phyloP scores from a whole-genome alignment of 2,329 filamentous ascomycete species.

The Bimuria novae-zelandiae region DNA sequence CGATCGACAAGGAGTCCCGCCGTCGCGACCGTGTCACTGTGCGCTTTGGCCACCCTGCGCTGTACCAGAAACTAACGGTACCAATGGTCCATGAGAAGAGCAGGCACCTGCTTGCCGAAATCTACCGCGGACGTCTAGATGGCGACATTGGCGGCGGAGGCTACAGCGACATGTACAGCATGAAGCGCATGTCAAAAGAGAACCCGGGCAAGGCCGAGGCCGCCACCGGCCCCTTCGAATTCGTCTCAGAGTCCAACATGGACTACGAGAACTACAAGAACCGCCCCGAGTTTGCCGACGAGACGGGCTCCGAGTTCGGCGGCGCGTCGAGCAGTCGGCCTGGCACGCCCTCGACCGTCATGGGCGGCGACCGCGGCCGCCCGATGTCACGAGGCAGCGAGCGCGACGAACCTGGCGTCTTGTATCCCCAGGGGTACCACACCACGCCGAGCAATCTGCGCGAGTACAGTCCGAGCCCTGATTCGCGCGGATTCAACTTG shows the following conservation, averaged over 20 bases:
- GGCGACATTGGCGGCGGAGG: conserved; percentile 62
- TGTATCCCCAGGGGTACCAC: conserved; percentile 55
- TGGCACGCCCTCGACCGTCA: conserved; percentile 59
- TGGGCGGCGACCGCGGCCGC: conserved; percentile 29
- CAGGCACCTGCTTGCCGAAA: conserved; percentile 79
- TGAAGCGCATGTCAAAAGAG: conserved; percentile 74
- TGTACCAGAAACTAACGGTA: conserved; percentile 87
- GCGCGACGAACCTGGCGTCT: conserved; percentile 40
- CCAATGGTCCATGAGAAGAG: conserved; percentile 95
- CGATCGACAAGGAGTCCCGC: conserved; percentile 49
- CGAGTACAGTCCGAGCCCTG: conserved; percentile 49
- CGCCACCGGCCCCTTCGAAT: conserved; percentile 71
- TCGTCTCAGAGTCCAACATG: conserved; percentile 82
- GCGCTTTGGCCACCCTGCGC: conserved; percentile 86
- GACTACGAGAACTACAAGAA: conserved; percentile 94
- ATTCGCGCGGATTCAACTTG: conserved; percentile 24
- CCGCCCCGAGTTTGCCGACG: conserved; percentile 82
- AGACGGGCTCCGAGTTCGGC: conserved; percentile 69
- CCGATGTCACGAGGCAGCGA: conserved; percentile 33
- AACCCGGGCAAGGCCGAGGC: conserved; percentile 59
- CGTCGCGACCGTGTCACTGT: conserved; percentile 70
- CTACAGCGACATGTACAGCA: conserved; percentile 79
- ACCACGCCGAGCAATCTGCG: conserved; percentile 49
- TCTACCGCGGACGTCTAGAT: conserved; percentile 83
- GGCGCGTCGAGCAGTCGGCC: conserved; percentile 64